Evolutionary conservation across 176 grass and related monocot species (phyloP).

Genomic region (Eleusine coracana): DNA sequence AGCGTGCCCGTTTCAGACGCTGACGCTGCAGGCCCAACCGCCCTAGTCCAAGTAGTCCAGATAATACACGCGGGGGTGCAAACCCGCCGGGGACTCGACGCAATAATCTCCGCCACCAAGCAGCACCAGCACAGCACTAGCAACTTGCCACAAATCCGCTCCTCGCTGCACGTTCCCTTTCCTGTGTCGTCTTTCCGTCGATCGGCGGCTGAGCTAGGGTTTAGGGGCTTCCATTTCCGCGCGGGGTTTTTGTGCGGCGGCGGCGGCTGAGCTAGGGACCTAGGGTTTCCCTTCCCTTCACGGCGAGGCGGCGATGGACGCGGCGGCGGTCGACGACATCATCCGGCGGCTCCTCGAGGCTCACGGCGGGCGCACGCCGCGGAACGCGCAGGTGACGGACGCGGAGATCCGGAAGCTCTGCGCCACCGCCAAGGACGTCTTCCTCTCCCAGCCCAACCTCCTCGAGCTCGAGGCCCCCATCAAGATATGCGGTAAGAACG

Average conservation of each 20-base stretch:
- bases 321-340: slow-evolving; percentile 60
- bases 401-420: slow-evolving; percentile 83
- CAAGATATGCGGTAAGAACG: slow-evolving; percentile 77
- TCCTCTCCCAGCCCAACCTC: slow-evolving; percentile 80
- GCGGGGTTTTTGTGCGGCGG: slow-evolving; percentile 31
- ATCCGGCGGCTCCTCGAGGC: slow-evolving; percentile 72
- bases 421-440: slow-evolving; percentile 72
- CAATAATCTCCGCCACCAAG: background rate
- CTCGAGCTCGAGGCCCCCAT: slow-evolving; percentile 92
- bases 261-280: slow-evolving; percentile 22
- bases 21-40: background rate
- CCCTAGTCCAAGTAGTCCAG: background rate
- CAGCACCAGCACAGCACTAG: background rate
- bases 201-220: slow-evolving; percentile 5
- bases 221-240: background rate
- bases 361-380: slow-evolving; percentile 59
- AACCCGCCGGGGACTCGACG: background rate
- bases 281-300: slow-evolving; percentile 13
- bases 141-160: background rate
- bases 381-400: slow-evolving; percentile 71
- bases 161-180: background rate
- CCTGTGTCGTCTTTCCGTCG: background rate
- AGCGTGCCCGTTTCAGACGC: background rate
- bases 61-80: background rate
- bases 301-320: slow-evolving; percentile 54